phyloP scores from a whole-genome alignment of 2,329 filamentous ascomycete species.

The Zasmidium cellare region DNA sequence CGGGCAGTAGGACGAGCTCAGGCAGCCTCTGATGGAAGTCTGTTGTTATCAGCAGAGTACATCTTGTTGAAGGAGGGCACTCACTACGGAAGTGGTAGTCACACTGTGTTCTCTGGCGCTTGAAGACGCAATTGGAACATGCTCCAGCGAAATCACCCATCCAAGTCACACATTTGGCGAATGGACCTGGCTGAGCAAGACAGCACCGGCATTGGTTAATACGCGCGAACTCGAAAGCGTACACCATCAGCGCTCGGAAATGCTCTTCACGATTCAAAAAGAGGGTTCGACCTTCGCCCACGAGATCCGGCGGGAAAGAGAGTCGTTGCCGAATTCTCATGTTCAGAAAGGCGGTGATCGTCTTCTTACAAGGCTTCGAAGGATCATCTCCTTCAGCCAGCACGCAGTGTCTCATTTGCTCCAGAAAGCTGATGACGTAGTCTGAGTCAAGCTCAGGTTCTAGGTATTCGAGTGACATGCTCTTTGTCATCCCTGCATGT shows the following conservation, averaged over 20 bases:
- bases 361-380: background rate
- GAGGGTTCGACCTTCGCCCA: background rate
- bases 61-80: background rate
- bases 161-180: background rate
- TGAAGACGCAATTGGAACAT: conserved; percentile 2
- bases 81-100: background rate
- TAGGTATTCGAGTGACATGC: background rate
- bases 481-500: background rate
- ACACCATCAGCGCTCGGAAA: background rate
- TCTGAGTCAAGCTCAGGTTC: background rate
- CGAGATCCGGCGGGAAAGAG: background rate
- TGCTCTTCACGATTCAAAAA: background rate
- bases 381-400: background rate
- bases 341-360: background rate
- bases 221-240: background rate
- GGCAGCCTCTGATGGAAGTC: background rate
- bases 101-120: background rate
- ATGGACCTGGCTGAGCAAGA: background rate
- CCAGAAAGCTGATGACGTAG: background rate
- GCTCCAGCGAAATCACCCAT: background rate
- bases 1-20: background rate
- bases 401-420: background rate
- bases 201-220: background rate
- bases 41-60: background rate
- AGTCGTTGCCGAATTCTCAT: background rate